Evolutionary conservation across 1,139 yeast species (phyloP), one percentile per base, ranked within the genome.

Genomic region (Geotrichum reessii): DNA sequence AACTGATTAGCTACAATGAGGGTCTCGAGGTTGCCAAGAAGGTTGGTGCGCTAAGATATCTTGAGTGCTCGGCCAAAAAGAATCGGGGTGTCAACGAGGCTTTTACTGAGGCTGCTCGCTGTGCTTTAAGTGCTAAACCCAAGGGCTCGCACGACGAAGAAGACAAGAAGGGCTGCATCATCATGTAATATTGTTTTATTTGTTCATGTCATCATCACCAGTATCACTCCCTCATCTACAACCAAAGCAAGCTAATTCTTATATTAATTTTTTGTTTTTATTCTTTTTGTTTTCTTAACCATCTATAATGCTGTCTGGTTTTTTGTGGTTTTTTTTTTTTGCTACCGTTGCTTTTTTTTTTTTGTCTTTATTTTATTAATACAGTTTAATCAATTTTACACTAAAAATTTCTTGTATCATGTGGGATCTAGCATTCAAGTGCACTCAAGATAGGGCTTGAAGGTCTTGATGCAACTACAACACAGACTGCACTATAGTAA

Each of bases 81-180:
- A 91, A 90, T 73, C 81, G 95, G 70, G 98, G 98, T 64, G 98
- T 92, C 31, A 91, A 93, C 69, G 98, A 92, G 74, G 97, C 97
- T 4, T 92, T 92, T 71, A 89, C 97, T 0, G 97, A 92, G 73
- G 97, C 97, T 52, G 97, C 97, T 9, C 83, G 98, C 73, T 91
- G 96, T 71, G 98, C 97, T 4, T 79, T 93, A 66, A 86, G 89
- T 64, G 96, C 96, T 17, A 88, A 85, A 69, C 90, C 96, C 56
- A 88, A 85, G 69, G 93, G 93, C 58, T 86, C 87, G 51, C 65
- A 76, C 28, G 82, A 82, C 58, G 78, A 80, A 40, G 80, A 73
- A 55, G 58, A 62, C 33, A 60, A 58, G 50, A 61, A 59, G 61
- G 59, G 66, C 31, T 69, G 73, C 56, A 57, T 58, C 37, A 63